Evolutionary conservation across 2,329 filamentous ascomycete species (phyloP).

Genomic region (Alternaria angustiovoidea): DNA sequence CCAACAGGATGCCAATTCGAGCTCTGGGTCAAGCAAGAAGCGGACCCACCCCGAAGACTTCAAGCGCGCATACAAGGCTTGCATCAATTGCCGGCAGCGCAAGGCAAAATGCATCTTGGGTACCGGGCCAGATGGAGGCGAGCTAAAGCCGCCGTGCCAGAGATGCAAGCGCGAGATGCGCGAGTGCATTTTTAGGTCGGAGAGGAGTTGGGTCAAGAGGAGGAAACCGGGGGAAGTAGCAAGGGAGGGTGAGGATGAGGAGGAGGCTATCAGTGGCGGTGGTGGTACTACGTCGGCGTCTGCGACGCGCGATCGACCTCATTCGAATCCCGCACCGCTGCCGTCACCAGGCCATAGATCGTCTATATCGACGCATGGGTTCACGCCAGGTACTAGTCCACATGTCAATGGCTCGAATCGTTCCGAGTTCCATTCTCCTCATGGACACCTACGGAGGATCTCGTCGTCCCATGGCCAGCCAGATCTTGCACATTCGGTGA

Average conservation of each 20-base stretch:
- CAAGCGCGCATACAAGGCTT: slow-evolving; percentile 64
- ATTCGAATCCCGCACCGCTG: slow-evolving; percentile 19
- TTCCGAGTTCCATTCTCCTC: slow-evolving; percentile 42
- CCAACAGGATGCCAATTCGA: slow-evolving; percentile 26
- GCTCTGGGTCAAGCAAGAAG: slow-evolving; percentile 34
- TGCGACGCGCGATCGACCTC: slow-evolving; percentile 9
- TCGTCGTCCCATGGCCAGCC: slow-evolving; percentile 41
- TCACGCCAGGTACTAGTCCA: slow-evolving; percentile 38
- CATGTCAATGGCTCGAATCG: slow-evolving; percentile 33
- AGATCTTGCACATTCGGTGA: slow-evolving; percentile 52
- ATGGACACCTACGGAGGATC: slow-evolving; percentile 38
- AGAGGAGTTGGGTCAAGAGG: slow-evolving; percentile 51
- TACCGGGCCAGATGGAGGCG: slow-evolving; percentile 52
- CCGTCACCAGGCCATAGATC: slow-evolving; percentile 33
- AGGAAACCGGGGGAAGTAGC: slow-evolving; percentile 42
- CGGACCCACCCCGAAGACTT: slow-evolving; percentile 54
- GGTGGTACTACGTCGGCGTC: not conserved
- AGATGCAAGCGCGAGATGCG: slow-evolving; percentile 61
- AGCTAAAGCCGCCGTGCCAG: slow-evolving; percentile 56
- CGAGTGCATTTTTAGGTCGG: slow-evolving; percentile 57
- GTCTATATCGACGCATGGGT: slow-evolving; percentile 36
- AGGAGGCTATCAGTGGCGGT: slow-evolving; percentile 10
- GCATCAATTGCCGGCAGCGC: slow-evolving; percentile 61
- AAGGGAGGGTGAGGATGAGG: slow-evolving; percentile 33
- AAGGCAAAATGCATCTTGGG: slow-evolving; percentile 63